Conservation (phyloP, 2,329 filamentous ascomycete genomes). For the Onygena corvina region DNA sequence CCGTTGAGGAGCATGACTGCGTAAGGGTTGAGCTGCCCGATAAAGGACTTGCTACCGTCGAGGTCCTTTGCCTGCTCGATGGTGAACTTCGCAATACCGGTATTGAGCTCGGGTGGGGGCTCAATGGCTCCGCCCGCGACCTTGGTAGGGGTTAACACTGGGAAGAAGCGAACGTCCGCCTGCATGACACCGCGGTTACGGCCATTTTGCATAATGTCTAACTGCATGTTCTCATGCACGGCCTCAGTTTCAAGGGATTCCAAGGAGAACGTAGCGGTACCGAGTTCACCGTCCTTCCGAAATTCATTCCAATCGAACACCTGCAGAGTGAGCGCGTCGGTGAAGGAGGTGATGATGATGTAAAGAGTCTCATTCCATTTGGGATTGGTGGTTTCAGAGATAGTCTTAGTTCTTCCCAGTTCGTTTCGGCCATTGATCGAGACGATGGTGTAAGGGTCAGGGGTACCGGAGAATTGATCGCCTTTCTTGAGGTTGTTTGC, state of each 20-base stretch:
- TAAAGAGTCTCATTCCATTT: constrained; percentile 96
- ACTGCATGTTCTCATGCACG: constrained; percentile 68
- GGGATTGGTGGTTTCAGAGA: constrained; percentile 73
- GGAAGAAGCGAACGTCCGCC: constrained; percentile 87
- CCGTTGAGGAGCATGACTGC: constrained; percentile 79
- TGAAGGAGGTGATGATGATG: constrained; percentile 82
- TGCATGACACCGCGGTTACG: constrained; percentile 69
- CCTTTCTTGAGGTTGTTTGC: constrained; percentile 88
- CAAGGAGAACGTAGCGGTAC: constrained; percentile 70
- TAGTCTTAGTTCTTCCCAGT: constrained; percentile 76
- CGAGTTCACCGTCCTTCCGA: constrained; percentile 92
- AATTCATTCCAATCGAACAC: constrained; percentile 91
- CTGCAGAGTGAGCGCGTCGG: constrained; percentile 72
- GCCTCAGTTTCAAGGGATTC: constrained; percentile 66
- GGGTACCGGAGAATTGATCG: constrained; percentile 82
- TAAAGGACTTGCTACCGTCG: constrained; percentile 79
- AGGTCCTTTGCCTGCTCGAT: constrained; percentile 95
- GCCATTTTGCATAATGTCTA: constrained; percentile 76
- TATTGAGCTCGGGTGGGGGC: constrained; percentile 77
- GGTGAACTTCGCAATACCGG: constrained; percentile 85
- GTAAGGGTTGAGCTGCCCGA: constrained; percentile 85
- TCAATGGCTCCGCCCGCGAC: constrained; percentile 66
- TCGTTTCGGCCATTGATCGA: constrained; percentile 72
- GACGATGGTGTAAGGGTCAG: constrained; percentile 78
- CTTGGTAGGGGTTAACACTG: constrained; percentile 58